Evolutionary conservation across 2,329 filamentous ascomycete genomes (phyloP).

Genomic region (Orbilia brochopaga): DNA sequence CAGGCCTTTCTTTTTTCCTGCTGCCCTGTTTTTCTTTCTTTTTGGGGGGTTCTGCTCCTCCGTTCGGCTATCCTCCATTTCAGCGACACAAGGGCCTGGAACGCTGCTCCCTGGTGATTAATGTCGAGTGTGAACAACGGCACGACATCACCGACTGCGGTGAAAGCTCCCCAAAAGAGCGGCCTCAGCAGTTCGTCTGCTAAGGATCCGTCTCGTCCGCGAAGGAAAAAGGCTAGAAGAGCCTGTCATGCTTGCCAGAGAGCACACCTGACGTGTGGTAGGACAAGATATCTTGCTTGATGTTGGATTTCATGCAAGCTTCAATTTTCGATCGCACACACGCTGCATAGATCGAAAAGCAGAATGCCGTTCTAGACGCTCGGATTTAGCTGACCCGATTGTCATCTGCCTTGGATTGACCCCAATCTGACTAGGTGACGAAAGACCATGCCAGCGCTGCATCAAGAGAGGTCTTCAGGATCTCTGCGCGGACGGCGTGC

Average conservation of each 20-base stretch:
- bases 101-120: constrained; percentile 21
- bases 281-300: constrained; percentile 60
- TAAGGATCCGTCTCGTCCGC: constrained; percentile 86
- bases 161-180: constrained; percentile 47
- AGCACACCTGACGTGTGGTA: constrained; percentile 97
- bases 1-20: not conserved
- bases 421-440: constrained; percentile 71
- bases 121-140: constrained; percentile 51
- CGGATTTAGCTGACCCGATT: constrained; percentile 29
- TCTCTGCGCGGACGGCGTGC: constrained; percentile 90
- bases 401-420: constrained; percentile 26
- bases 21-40: constrained; percentile 12
- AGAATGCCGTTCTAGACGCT: constrained; percentile 47
- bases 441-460: constrained; percentile 90
- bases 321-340: constrained; percentile 48
- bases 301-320: constrained; percentile 51
- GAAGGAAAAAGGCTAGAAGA: constrained; percentile 92
- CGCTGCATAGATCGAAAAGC: constrained; percentile 42
- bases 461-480: constrained; percentile 92
- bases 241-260: constrained; percentile 97
- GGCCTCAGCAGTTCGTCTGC: constrained; percentile 58
- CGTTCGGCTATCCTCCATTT: constrained; percentile 9
- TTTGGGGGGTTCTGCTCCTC: constrained; percentile 13
- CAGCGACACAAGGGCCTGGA: constrained; percentile 47
- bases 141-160: constrained; percentile 51